Evolutionary conservation across 1,284 basidiomycete species (phyloP), one percentile per base, ranked within the genome.

Genomic region (Singerocomus inundabilis): DNA sequence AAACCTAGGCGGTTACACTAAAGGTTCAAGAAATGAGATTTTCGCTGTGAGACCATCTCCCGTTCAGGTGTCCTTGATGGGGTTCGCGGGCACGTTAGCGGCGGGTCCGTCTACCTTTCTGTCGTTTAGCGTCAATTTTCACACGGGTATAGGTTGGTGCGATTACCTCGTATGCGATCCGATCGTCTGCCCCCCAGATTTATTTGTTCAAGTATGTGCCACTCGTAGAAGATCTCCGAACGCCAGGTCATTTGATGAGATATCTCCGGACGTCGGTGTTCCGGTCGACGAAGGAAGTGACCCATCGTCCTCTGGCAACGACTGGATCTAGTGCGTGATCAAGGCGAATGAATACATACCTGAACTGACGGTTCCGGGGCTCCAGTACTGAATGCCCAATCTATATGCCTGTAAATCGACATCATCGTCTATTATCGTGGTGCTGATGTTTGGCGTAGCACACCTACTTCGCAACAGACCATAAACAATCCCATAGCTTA

Each of bases 1-100:
- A 51, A 81, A 82, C 53, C 63, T 82, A 5, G 81, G 80, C 18
- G 82, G 82, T 5, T 84, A 84, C 56, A 84, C 82, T n/a, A 84
- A 82, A 61, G 82, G 81, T 10, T 78, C 82, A 4, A 67, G 75
- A 44, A 85, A 84, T 57, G 82, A 84, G 53, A 71, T 84, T 12
- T 84, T 84, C 52, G 82, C 81, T 8, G 77, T 76, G 1, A 69
- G 82, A 26, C 78, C 81, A 13, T 76, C 74, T 49, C 81, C 82
- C 0, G 66, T 84, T 9, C 81, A 84, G 62, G 72, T 84, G 57
- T 78, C 80, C 49, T 72, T 82, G 35, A 80, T 81, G 72, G 79
- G 79, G 13, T 80, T 75, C 57, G 78, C 82, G 3, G 81, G 82
- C 7, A 80, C 80, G 13, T 62, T 84, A 40, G 76, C 73, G 7